A percentile compares a stretch with the other conserved stretches of the same genome.
These are phyloP conservation scores for Candida peoriensis DNA, from an alignment of 805 yeast species.

Conservation along the genomic window DNA sequence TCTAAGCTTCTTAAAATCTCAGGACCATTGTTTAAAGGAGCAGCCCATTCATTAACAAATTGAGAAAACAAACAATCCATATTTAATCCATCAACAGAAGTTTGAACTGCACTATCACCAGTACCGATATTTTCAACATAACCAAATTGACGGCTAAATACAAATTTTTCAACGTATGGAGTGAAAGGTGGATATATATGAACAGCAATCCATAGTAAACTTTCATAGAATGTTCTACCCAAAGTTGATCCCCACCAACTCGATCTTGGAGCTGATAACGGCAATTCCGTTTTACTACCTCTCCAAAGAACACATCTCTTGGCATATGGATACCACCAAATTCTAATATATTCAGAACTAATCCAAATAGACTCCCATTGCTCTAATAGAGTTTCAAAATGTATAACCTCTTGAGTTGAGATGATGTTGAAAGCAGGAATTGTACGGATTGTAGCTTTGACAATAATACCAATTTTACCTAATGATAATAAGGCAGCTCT, in stretches of 20 bases:
- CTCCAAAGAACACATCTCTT: slow-evolving; percentile 86
- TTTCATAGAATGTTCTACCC: slow-evolving; percentile 78
- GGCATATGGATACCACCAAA: slow-evolving; percentile 98
- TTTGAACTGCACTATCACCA: slow-evolving; percentile 66
- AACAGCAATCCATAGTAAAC: slow-evolving; percentile 74
- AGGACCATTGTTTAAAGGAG: slow-evolving; percentile 77
- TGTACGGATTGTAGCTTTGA: slow-evolving; percentile 76
- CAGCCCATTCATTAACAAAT: slow-evolving; percentile 96
- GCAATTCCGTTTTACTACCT: slow-evolving; percentile 69
- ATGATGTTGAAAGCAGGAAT: slow-evolving; percentile 80
- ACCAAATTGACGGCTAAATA: slow-evolving; percentile 82
- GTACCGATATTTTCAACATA: slow-evolving; percentile 55
- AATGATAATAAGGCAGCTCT: slow-evolving; percentile 79
- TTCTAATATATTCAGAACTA: slow-evolving; percentile 82
- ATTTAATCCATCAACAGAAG: slow-evolving; percentile 81
- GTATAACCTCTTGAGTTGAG: slow-evolving; percentile 76
- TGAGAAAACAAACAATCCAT: slow-evolving; percentile 96
- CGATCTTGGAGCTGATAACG: slow-evolving; percentile 55
- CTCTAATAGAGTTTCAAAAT: slow-evolving; percentile 66
- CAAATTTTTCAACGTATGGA: slow-evolving; percentile 79
- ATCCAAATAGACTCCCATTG: slow-evolving; percentile 81
- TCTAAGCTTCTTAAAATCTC: slow-evolving; percentile 63
- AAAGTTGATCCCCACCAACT: slow-evolving; percentile 83
- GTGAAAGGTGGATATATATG: slow-evolving; percentile 70
- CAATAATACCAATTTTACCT: slow-evolving; percentile 89